Base-by-base conservation (phyloP, 2,329 filamentous ascomycete species). In the Cordyceps farinosa region DNA sequence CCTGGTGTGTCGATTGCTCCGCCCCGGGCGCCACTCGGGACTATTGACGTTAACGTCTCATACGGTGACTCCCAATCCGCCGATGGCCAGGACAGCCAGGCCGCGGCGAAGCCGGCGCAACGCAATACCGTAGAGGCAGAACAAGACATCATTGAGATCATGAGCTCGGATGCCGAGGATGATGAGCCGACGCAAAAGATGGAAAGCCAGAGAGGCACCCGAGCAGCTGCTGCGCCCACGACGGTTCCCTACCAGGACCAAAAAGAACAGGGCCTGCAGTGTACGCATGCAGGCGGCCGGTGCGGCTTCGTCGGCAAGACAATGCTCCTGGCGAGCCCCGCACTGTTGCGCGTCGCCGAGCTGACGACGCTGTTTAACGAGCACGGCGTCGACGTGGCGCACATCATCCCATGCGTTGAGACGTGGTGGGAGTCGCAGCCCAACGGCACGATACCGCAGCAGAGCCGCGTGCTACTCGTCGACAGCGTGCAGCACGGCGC, bases 331-430 rank as follows among this genome's bases (percentile, higher is more conserved):
- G 45, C 59, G 0, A 47, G 27, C 11, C 40, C 51, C 1, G 32
- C 40, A 32, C 40, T 62, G 50, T 32, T 62, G 1, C 50, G 40
- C 3, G 13, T 55, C 13, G 22, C 34, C 1, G 61, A 63, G 13
- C 53, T 63, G 7, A 32, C n/a, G 7, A 22, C 2, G 8, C 69
- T 84, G 0, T 70, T 84, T 1, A 64, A 66, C 1, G 68, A 68
- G 0, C 83, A 85, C 48, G 81, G 80, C 1, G 70, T 83, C 1
- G 50, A 54, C 11, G 34, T 53, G 44, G 40, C 66, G 2, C 61
- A 70, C 0, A 71, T 76, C 17, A 66, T 75, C 1, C 69, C 70
- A 0, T 72, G 80, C 5, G 71, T 78, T 0, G 66, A 71, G 13
- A 66, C 67, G 3, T 84, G 80, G 73, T 52, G 61, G 61, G 3